Percentiles rank a stretch among this genome's conserved stretches.
These are phyloP conservation scores for Globisporangium nodosum DNA, from an alignment of 352 stramenopile genomes.

Conservation along the genomic window DNA sequence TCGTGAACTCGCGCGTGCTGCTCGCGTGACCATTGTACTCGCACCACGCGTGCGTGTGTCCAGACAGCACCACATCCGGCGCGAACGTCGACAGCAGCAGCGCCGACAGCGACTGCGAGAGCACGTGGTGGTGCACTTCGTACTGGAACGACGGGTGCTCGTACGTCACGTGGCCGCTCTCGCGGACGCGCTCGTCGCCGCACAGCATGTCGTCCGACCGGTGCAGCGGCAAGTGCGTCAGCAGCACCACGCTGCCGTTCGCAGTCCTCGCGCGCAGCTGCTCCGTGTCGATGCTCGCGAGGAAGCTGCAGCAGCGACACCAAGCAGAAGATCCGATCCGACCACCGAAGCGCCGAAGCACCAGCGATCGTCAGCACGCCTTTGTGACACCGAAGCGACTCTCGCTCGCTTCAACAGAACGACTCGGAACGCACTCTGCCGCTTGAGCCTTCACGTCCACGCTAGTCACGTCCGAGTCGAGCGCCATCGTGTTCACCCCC, in stretches of 20 bases:
- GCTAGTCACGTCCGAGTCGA: slow-evolving; percentile 51
- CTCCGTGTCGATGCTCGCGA: slow-evolving; percentile 33
- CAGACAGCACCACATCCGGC: slow-evolving; percentile 56
- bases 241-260: slow-evolving; percentile 33
- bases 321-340: not conserved
- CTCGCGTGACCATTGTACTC: slow-evolving; percentile 25
- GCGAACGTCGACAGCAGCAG: slow-evolving; percentile 41
- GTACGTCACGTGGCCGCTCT: slow-evolving; percentile 75
- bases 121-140: slow-evolving; percentile 56
- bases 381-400: not conserved
- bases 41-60: slow-evolving; percentile 75
- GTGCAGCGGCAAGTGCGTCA: slow-evolving; percentile 61
- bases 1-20: slow-evolving; percentile 45
- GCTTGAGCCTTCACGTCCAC: slow-evolving; percentile 45
- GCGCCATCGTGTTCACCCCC: slow-evolving; percentile 72
- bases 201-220: slow-evolving; percentile 53
- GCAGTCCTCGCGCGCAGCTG: slow-evolving; percentile 13
- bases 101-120: slow-evolving; percentile 47
- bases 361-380: not conserved
- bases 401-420: too few species aligned
- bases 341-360: not conserved
- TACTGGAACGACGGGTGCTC: slow-evolving; percentile 66
- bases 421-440: slow-evolving; percentile 24
- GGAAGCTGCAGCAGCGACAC: slow-evolving; percentile 24
- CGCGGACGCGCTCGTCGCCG: slow-evolving; percentile 32